Evolutionary conservation across 1,284 basidiomycete species (phyloP).

Genomic region (Coriolopsis trogii): DNA sequence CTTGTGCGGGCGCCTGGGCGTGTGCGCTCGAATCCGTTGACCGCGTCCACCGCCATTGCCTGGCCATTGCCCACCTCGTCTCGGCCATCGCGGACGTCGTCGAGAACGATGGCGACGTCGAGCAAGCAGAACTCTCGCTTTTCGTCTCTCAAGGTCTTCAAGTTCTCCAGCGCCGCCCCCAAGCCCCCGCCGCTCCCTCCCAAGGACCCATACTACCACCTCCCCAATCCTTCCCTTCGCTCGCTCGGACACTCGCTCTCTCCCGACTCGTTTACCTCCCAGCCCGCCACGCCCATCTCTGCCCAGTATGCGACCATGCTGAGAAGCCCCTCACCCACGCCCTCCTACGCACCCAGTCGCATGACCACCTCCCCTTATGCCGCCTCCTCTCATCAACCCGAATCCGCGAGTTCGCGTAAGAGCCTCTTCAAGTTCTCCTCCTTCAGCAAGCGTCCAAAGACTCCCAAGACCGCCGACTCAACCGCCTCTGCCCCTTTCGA

Average conservation of each 20-base stretch:
- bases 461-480: slow-evolving; percentile 37
- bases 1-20: too few relatives aligned
- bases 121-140: slow-evolving; percentile 52
- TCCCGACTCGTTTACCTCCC: slow-evolving; percentile 42
- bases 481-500: slow-evolving; percentile 27
- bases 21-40: too few relatives aligned
- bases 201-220: slow-evolving; percentile 63
- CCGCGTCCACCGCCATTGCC: too few relatives aligned
- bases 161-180: slow-evolving; percentile 35
- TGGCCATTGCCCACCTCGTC: too few relatives aligned
- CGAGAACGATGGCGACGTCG: slow-evolving; percentile 34
- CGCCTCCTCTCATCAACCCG: slow-evolving; percentile 31
- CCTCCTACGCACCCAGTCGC: slow-evolving; percentile 35
- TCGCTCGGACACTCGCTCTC: slow-evolving; percentile 49
- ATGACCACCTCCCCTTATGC: slow-evolving; percentile 28
- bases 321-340: slow-evolving; percentile 34
- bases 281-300: slow-evolving; percentile 37
- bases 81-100: slow-evolving; percentile 27
- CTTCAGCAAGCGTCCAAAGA: slow-evolving; percentile 41
- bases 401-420: slow-evolving; percentile 41
- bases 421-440: slow-evolving; percentile 51
- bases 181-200: slow-evolving; percentile 65
- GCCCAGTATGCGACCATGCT: slow-evolving; percentile 36
- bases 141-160: slow-evolving; percentile 64
- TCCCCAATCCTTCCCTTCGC: slow-evolving; percentile 53